These are phyloP conservation scores for Halenospora varia DNA, from an alignment of 495 filamentous ascomycete species.

Conservation along the genomic window DNA sequence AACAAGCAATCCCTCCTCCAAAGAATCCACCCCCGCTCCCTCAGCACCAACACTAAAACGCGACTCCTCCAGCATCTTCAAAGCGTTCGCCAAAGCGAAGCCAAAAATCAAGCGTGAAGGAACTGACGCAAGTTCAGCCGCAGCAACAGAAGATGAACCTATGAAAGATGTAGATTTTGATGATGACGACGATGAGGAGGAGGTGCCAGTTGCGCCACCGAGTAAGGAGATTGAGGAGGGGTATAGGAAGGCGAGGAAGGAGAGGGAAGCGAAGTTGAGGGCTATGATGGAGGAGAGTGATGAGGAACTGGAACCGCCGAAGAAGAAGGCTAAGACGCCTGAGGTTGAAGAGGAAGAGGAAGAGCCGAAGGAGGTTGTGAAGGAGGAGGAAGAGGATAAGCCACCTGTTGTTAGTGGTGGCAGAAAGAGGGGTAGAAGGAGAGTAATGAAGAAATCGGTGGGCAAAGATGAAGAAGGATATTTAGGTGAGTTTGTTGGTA, in stretches of 20 bases:
- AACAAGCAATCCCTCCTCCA: conserved; percentile 19
- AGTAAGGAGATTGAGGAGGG: conserved; percentile 32
- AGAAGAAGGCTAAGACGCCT: conserved; percentile 9
- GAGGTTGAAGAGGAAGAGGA: conserved; percentile 7
- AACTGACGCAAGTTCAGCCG: conserved; percentile 36
- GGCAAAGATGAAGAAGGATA: conserved; percentile 83
- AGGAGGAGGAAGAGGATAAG: conserved; percentile 28
- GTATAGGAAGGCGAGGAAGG: conserved; percentile 56
- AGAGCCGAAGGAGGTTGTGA: conserved; percentile 19
- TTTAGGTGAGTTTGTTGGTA: conserved; percentile 60
- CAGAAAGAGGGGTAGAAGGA: conserved; percentile 72
- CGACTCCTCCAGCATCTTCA: conserved; percentile 67
- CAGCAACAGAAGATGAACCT: conserved; percentile 50
- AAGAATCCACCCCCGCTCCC: conserved; percentile 31
- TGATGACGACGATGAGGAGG: conserved; percentile 49
- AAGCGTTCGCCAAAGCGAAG: conserved; percentile 79
- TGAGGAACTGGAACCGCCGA: conserved; percentile 7
- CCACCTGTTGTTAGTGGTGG: conserved; percentile 49
- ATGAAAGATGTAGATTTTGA: conserved; percentile 62
- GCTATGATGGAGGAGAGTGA: conserved; percentile 68
- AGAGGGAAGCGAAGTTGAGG: conserved; percentile 67
- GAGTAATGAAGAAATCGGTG: conserved; percentile 69
- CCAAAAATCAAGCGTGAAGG: conserved; percentile 54
- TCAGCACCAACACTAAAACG: conserved; percentile 51
- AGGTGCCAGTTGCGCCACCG: conserved; percentile 46